Evolutionary conservation across 2,329 filamentous ascomycete genomes (phyloP).

Genomic region (Myrmaecium sp.): DNA sequence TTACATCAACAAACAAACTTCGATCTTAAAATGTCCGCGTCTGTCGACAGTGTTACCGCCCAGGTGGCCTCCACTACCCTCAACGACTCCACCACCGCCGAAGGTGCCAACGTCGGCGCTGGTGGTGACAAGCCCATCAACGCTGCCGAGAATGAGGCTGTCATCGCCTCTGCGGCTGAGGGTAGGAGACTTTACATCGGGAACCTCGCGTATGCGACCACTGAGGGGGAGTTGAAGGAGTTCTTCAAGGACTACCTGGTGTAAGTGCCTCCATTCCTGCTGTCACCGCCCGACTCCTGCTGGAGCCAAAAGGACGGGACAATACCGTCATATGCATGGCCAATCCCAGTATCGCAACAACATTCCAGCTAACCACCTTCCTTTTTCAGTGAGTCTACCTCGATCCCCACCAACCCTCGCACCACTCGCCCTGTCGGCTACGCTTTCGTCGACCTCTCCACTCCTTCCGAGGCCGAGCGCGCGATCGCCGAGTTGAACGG

Average conservation of each 20-base stretch:
- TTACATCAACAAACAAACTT: slow-evolving; percentile 36
- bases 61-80: slow-evolving; percentile 48
- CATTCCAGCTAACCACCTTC: too few relatives aligned
- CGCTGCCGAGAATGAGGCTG: slow-evolving; percentile 68
- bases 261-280: slow-evolving; percentile 43
- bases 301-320: too few relatives aligned
- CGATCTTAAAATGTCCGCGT: slow-evolving; percentile 66
- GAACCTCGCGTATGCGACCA: slow-evolving; percentile 99
- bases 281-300: slow-evolving; percentile 3
- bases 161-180: slow-evolving; percentile 93
- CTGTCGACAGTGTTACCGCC: slow-evolving; percentile 63
- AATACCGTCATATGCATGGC: slow-evolving; percentile 2
- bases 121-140: slow-evolving; percentile 48
- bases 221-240: slow-evolving; percentile 98
- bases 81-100: slow-evolving; percentile 39
- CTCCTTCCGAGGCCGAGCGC: slow-evolving; percentile 83
- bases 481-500: slow-evolving; percentile 91
- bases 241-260: slow-evolving; percentile 99
- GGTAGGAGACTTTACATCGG: slow-evolving; percentile 99
- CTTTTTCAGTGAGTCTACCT: slow-evolving; percentile 88
- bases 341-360: slow-evolving; percentile 7
- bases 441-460: slow-evolving; percentile 95
- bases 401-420: slow-evolving; percentile 97
- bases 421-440: slow-evolving; percentile 97
- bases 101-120: slow-evolving; percentile 34